Evolutionary conservation across 805 yeast species (phyloP).

Genomic region (Metschnikowia sp.): DNA sequence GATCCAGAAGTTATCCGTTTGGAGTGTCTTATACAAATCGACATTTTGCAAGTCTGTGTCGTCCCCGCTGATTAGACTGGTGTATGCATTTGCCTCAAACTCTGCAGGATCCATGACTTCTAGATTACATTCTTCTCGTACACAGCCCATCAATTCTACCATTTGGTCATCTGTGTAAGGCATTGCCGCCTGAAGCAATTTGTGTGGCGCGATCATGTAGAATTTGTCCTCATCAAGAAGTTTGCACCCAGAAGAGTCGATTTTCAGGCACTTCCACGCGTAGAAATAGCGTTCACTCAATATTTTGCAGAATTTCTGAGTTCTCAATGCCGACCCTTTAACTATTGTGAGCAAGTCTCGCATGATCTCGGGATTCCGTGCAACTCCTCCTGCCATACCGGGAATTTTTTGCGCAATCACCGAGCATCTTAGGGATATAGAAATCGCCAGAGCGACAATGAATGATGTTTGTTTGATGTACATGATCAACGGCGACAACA

Average conservation of each 20-base stretch:
- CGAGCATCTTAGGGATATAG: constrained; percentile 11
- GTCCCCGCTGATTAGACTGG: constrained; percentile 5
- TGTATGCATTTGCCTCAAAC: constrained; percentile 9
- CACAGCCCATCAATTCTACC: constrained; percentile 3
- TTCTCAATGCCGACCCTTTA: not conserved
- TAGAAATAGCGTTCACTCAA: constrained; percentile 16
- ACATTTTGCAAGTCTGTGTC: constrained; percentile 10
- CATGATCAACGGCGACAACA: constrained; percentile 13
- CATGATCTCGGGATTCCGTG: constrained; percentile 1
- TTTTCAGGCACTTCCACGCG: constrained; percentile 17
- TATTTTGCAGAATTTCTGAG: constrained; percentile 10
- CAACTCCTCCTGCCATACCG: no score
- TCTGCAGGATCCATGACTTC: not conserved
- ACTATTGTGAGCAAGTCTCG: constrained; percentile 1
- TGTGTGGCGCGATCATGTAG: constrained; percentile 4
- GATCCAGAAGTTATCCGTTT: constrained; percentile 20
- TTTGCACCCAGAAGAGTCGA: constrained; percentile 8
- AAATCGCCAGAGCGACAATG: constrained; percentile 12
- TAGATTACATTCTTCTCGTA: constrained; percentile 6
- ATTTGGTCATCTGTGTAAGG: constrained; percentile 12
- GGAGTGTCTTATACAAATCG: constrained; percentile 16
- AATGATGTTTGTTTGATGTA: constrained; percentile 8
- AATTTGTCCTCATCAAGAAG: constrained; percentile 4
- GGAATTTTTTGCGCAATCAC: constrained; percentile 1
- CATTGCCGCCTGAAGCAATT: constrained; percentile 5